Base-by-base conservation (phyloP, 352 stramenopile species). In the Phytopythium montanum region DNA sequence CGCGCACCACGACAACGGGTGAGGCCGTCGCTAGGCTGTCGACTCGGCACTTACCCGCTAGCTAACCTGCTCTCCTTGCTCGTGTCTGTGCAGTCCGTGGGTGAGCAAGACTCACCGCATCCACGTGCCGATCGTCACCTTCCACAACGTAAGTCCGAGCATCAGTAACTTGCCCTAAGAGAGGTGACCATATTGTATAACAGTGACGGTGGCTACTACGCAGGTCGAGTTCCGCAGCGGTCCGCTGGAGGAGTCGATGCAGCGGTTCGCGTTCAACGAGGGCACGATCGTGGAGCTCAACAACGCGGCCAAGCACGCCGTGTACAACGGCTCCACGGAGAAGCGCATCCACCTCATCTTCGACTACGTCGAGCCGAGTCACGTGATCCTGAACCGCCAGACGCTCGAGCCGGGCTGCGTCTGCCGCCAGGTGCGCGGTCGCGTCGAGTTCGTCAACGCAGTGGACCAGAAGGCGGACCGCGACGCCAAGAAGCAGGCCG, bases 221-320 rank as follows among this genome's bases (percentile, higher is more conserved):
- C 31, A 70, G 51, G 46, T 88, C 19, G 79, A 83, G 56, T 88
- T 88, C 63, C 62, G 63, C 31, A 77, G 82, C 75, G 62, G 92
- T 76, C 56, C 90, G 79, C 28, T 84, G 62, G 42, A 87, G 61
- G 29, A 56, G 59, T 57, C 58, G 70, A 61, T 74, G 68, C 56
- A 79, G 97, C 79, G 71, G 81, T 73, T 77, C 79, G 72, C 85
- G 55, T 98, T 97, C 64, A 77, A 81, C 60, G 87, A 97, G 66
- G 95, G 93, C 59, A 76, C 91, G 56, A 87, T 98, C 33, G 89
- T 98, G 69, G 96, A 99, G 83, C 94, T 99, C 56, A 99, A 99
- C 76, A 99, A 99, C 71, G 90, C 96, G 51, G 89, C 89, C 53
- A 98, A 98, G 69, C 94, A 98, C 76, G 79, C 68, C 60, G 81